Base-by-base conservation (phyloP, 2,329 filamentous ascomycete genomes). In the Fusarium lateritium region DNA sequence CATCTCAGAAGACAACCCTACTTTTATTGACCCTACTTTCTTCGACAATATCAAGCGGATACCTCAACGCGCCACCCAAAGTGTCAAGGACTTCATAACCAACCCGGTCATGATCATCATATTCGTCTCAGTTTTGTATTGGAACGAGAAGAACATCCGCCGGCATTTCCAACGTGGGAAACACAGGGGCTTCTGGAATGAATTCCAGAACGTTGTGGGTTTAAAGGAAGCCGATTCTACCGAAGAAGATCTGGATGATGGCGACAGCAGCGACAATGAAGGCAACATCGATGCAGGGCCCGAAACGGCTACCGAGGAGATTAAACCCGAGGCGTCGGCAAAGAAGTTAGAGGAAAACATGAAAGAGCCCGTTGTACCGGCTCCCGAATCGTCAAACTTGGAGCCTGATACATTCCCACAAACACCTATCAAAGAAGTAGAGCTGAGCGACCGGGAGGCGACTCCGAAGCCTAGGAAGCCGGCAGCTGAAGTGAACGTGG, bases 21-120 rank as follows among this genome's bases (percentile, higher is more conserved):
- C 9, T 31, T 31, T 11, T 31, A 11, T 31, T 3, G 78, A 79
- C 47, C 76, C 79, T 11, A 82, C 79, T 14, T 81, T 89, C 17
- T 78, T 87, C 2, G 80, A 84, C 28, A 85, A 83, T 44, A 79
- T 88, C 56, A 84, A 82, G 72, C 79, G 81, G 28, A 76, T 90
- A 2, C 86, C 85, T 2, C 80, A 83, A 43, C 82, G 83, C 24
- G 86, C 84, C 1, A 79, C 81, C 0, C 81, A 85, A 42, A 86
- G 81, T 57, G 77, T 88, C 10, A 75, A 85, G 8, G 87, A 89
- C 43, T 83, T 90, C 14, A 74, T 90, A 43, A 84, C 81, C 55
- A 89, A 89, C 62, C 87, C 87, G 1, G 80, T 85, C 11, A 76
- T 86, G 10, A 80, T 86, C 8, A 73, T 86, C 4, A 69, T 86